These are phyloP conservation scores for Coccomyxa subellipsoidea DNA, from an alignment of 163 green algal species.

Conservation along the genomic window DNA sequence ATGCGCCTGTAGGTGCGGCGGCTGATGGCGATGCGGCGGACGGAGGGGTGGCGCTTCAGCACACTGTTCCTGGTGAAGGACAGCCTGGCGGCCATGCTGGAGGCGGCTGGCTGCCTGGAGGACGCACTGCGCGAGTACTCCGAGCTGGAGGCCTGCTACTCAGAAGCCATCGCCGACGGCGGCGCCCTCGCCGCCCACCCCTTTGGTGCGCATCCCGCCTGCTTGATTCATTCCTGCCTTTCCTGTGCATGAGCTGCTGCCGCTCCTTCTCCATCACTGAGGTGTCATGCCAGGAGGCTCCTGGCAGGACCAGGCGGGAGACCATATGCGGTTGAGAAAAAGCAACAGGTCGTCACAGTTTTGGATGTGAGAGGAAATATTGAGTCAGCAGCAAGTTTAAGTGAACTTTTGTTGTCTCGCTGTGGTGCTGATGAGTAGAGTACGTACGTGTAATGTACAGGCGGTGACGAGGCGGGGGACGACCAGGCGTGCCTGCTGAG, in stretches of 20 bases:
- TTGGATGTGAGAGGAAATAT: too few relatives aligned
- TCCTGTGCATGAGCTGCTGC: too few relatives aligned
- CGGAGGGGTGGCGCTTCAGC: conserved; percentile 63
- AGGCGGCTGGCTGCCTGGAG: conserved; percentile 56
- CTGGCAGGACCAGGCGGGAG: too few relatives aligned
- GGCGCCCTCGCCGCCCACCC: conserved; percentile 26
- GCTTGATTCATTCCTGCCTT: too few relatives aligned
- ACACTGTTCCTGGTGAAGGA: conserved; percentile 82
- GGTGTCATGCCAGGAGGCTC: too few relatives aligned
- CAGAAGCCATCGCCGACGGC: conserved; percentile 39
- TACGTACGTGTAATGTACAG: too few relatives aligned
- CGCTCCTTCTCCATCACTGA: neutral
- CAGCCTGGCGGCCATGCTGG: conserved; percentile 67
- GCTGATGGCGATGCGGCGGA: conserved; percentile 56
- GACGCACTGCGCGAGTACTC: conserved; percentile 66
- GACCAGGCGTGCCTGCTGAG: conserved; percentile 55
- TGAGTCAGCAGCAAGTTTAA: too few relatives aligned
- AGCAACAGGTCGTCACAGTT: too few relatives aligned
- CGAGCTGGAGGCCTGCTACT: conserved; percentile 68
- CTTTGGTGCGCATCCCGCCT: conserved; percentile 27
- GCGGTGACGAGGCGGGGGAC: conserved; percentile 29
- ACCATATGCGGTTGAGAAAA: too few relatives aligned
- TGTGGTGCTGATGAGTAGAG: too few relatives aligned
- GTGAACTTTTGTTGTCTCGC: too few relatives aligned
- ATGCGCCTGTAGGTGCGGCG: conserved; percentile 45